Base-by-base conservation (phyloP, 2,329 filamentous ascomycete genomes). In the Sphaerulina musiva region DNA sequence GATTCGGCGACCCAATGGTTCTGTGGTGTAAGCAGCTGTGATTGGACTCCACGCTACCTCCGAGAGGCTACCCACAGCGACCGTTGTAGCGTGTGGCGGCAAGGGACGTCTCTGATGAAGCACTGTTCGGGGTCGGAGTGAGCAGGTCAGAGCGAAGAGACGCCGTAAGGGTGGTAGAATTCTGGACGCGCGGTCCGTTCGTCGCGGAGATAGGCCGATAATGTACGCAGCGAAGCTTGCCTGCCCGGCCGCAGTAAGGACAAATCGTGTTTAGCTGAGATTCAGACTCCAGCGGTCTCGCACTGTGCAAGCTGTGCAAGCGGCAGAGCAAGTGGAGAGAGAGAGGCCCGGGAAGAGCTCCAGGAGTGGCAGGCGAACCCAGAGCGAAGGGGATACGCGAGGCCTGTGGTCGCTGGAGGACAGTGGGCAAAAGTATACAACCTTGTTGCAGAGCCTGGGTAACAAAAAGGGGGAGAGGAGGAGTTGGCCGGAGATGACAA, bases 111-210 rank as follows among this genome's bases (percentile, higher is more conserved):
- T n/a, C 4, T 14, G 14, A 7, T 44, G 42, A 6, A 42, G 14
- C 20, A 23, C 3, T 26, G 6, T 42, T 46, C 34, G 26, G 34
- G 32, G 36, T 11, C 42, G 29, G 49, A 17, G n/a, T 44, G n/a
- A 41, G 44, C 26, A 47, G 49, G 17, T 12, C 45, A n/a, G 39
- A 58, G 58, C 58, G 53, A 56, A 51, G 53, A 56, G 53, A 39
- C 53, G 58, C 45, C 55, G 55, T 53, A 48, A 58, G 23, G 58
- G 36, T 54, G 58, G 53, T 46, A 50, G 58, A 60, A 58, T 58
- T 54, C 20, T 54, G 55, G 53, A 49, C 36, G 48, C 51, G 53
- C 55, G 53, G 58, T 51, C 55, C 58, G 58, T 39, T 50, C n/a
- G 45, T 54, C 48, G 55, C 58, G 58, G 58, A 55, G 58, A 56